These are phyloP conservation scores for Anisodus tanguticus DNA, from an alignment of 257 asterid species.

Conservation along the genomic window DNA sequence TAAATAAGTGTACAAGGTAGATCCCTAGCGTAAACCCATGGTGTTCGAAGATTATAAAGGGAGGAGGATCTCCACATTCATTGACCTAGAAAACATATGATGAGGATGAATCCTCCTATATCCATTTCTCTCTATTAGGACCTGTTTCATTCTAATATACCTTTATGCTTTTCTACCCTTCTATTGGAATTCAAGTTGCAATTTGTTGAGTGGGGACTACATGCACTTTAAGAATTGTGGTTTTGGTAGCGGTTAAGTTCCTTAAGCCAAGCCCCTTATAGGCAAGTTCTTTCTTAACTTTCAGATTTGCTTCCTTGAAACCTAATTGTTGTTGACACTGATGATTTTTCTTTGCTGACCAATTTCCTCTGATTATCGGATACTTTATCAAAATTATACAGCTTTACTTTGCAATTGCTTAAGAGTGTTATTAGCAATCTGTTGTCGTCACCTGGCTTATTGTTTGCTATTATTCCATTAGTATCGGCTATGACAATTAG, in stretches of 20 bases:
- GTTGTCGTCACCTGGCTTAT: not conserved
- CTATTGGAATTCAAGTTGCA: not conserved
- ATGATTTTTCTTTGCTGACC: no score
- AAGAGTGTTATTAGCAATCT: not conserved
- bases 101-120: not conserved
- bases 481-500: not conserved
- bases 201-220: not conserved
- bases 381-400: not conserved
- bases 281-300: not conserved
- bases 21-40: not conserved
- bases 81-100: not conserved
- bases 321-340: not conserved
- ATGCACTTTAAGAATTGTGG: not conserved
- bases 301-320: not conserved
- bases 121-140: not conserved
- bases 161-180: conserved; percentile 3
- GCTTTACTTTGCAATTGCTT: not conserved
- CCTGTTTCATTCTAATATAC: not conserved
- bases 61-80: no score
- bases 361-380: no score
- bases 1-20: not conserved
- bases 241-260: not conserved
- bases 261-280: not conserved
- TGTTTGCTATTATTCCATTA: not conserved
- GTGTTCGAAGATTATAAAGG: not conserved